Conservation (phyloP, 139 green algal genomes). For the Auxenochlorella pyrenoidosa region DNA sequence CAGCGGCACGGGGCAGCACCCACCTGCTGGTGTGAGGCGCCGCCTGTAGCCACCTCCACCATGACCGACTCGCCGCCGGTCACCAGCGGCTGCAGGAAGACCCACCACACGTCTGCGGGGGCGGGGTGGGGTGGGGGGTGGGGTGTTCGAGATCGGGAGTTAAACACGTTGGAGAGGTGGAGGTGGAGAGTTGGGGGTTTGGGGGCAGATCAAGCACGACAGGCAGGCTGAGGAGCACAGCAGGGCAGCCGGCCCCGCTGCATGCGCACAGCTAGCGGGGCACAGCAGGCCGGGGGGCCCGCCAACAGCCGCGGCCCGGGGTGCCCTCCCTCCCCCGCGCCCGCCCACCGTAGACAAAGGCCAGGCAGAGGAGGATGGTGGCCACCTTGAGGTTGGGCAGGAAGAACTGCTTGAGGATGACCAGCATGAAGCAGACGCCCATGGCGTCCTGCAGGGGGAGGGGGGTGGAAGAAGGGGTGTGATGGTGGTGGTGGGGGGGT, state of each 20-base stretch:
- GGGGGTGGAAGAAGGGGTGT: too few relatives aligned
- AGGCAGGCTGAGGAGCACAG: too few relatives aligned
- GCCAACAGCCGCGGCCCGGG: too few relatives aligned
- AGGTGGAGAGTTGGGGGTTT: too few relatives aligned
- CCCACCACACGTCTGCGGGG: constrained; percentile 88
- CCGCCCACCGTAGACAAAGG: constrained; percentile 71
- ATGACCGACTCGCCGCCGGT: constrained; percentile 88
- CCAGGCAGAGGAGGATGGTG: constrained; percentile 77
- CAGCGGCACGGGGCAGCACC: too few relatives aligned
- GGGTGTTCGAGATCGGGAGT: background rate
- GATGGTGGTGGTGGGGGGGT: too few relatives aligned
- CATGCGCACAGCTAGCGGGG: too few relatives aligned
- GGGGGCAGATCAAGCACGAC: too few relatives aligned
- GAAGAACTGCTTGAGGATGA: constrained; percentile 67
- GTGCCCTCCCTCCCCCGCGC: too few relatives aligned
- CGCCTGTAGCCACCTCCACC: constrained; percentile 73
- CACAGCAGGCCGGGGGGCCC: too few relatives aligned
- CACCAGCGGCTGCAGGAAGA: constrained; percentile 92
- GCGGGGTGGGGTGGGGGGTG: background rate
- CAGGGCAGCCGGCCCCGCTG: too few relatives aligned
- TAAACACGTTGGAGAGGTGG: background rate
- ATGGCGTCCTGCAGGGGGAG: constrained; percentile 63
- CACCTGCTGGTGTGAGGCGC: constrained; percentile 40
- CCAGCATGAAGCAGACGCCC: constrained; percentile 74
- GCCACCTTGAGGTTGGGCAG: constrained; percentile 56